Evolutionary conservation across 2,329 filamentous ascomycete species (phyloP), one percentile per base, ranked within the genome.

Genomic region (Tolypocladium pustulatum): DNA sequence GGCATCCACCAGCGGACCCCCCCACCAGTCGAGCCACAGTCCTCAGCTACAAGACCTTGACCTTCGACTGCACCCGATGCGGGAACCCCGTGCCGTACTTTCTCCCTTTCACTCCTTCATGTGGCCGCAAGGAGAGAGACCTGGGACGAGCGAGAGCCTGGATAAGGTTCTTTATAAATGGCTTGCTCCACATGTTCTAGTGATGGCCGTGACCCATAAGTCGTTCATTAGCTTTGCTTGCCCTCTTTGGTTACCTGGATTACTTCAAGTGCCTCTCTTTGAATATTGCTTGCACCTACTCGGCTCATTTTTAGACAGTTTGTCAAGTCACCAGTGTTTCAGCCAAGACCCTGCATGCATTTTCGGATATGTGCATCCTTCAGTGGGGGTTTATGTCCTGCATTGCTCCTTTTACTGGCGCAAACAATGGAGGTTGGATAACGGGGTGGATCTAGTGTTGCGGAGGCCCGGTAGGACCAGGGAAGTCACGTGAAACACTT

Each of bases 61-160:
- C 57, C 41, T 12, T 52, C 30, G 22, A 32, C 49, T 15, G 30
- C 49, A 52, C 49, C 56, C 56, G 58, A 57, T 59, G 59, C 59
- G 41, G 7, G 41, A 57, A 51, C 58, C 59, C 43, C 57, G 61
- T 62, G 61, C 57, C 57, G 37, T 41, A 38, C 52, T 57, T 53
- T 58, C 40, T 60, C 52, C 53, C 57, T 46, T 58, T 58, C n/a
- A 12, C 40, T 54, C 32, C 54, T 32, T 22, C 53, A 57, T 56
- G 57, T 58, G 54, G 54, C 25, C 37, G 52, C 27, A 61, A 52
- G 61, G 13, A 55, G 37, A 30, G 36, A 20, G 54, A 4, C 49
- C 17, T 13, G 15, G 20, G 20, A 6, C 20, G 6, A 30, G 52
- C 34, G 32, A 13, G 17, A 17, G 36, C 22, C 36, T 32, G 22